Percentiles rank a stretch among this genome's conserved stretches.
Evolutionary conservation across 495 filamentous ascomycete genomes (phyloP).

Genomic region (Cladorrhinum samala): DNA sequence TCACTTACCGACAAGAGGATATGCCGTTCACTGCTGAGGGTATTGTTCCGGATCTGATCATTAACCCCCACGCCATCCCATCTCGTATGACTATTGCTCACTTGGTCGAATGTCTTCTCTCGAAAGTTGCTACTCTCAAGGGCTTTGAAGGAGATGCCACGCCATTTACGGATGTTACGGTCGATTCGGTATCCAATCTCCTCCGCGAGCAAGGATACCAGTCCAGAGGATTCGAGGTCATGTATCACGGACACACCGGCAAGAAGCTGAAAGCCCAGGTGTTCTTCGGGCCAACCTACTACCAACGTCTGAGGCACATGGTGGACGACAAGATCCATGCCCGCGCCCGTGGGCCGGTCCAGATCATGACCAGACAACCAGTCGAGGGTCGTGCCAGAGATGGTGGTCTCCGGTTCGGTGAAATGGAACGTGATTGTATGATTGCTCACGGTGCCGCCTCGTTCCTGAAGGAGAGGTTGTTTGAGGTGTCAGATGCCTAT

Average conservation of each 20-base stretch:
- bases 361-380: slow-evolving; percentile 97
- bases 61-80: slow-evolving; percentile 99
- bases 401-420: slow-evolving; percentile 97
- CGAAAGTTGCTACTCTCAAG: slow-evolving; percentile 85
- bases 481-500: slow-evolving; percentile 98
- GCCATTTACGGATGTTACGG: slow-evolving; percentile 95
- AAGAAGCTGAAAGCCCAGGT: slow-evolving; percentile 88
- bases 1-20: slow-evolving; percentile 94
- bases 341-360: slow-evolving; percentile 86
- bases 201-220: slow-evolving; percentile 93
- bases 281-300: slow-evolving; percentile 97
- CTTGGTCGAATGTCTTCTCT: slow-evolving; percentile 97
- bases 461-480: slow-evolving; percentile 95
- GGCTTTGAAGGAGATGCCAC: slow-evolving; percentile 96
- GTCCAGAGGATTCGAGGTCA: slow-evolving; percentile 92
- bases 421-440: slow-evolving; percentile 99
- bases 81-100: slow-evolving; percentile 99
- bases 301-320: slow-evolving; percentile 98
- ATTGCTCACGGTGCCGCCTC: slow-evolving; percentile 94
- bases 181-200: slow-evolving; percentile 83
- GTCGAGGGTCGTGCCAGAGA: slow-evolving; percentile 97
- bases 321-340: slow-evolving; percentile 99
- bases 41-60: slow-evolving; percentile 89
- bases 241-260: slow-evolving; percentile 98
- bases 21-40: slow-evolving; percentile 97